A percentile compares a stretch with the other conserved stretches of the same genome.
phyloP scores from a whole-genome alignment of 257 asterid species.

The Scutellaria baicalensis region DNA sequence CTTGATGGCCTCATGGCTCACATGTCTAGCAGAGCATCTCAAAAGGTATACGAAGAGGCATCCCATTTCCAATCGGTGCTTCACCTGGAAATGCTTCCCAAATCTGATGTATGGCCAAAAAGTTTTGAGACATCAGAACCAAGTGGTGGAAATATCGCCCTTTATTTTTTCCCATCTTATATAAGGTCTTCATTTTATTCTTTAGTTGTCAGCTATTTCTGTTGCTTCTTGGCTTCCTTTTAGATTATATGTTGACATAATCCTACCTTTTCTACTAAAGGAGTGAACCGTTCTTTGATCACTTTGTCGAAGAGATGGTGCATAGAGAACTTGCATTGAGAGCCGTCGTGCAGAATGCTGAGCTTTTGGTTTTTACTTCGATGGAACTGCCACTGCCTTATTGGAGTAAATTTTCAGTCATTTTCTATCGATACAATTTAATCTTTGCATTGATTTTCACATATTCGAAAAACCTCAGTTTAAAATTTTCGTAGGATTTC shows the following conservation, averaged over 20 bases:
- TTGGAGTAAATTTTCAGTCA: slow-evolving; percentile 48
- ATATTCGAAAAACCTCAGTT: neutral
- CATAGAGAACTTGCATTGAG: slow-evolving; percentile 42
- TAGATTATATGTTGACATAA: neutral
- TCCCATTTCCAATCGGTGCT: slow-evolving; percentile 34
- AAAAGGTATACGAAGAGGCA: slow-evolving; percentile 40
- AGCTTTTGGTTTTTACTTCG: slow-evolving; percentile 70
- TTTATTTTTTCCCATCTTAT: slow-evolving; percentile 55
- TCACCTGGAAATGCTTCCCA: slow-evolving; percentile 52
- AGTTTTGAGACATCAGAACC: slow-evolving; percentile 38
- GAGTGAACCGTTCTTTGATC: slow-evolving; percentile 37
- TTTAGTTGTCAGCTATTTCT: no score
- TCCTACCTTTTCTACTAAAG: slow-evolving; percentile 3
- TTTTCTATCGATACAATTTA: neutral
- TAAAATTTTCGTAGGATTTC: slow-evolving; percentile 39
- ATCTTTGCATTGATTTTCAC: neutral
- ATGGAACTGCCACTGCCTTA: slow-evolving; percentile 37
- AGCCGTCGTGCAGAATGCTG: slow-evolving; percentile 43
- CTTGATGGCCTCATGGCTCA: slow-evolving; percentile 49
- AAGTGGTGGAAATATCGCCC: slow-evolving; percentile 40
- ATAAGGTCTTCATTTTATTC: slow-evolving; percentile 27
- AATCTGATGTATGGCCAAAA: slow-evolving; percentile 50
- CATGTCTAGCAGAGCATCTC: slow-evolving; percentile 38
- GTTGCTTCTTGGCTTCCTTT: neutral
- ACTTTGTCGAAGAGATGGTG: slow-evolving; percentile 47